Evolutionary conservation across 108 stramenopile species (phyloP).

Genomic region (Chaetoceros muelleri): DNA sequence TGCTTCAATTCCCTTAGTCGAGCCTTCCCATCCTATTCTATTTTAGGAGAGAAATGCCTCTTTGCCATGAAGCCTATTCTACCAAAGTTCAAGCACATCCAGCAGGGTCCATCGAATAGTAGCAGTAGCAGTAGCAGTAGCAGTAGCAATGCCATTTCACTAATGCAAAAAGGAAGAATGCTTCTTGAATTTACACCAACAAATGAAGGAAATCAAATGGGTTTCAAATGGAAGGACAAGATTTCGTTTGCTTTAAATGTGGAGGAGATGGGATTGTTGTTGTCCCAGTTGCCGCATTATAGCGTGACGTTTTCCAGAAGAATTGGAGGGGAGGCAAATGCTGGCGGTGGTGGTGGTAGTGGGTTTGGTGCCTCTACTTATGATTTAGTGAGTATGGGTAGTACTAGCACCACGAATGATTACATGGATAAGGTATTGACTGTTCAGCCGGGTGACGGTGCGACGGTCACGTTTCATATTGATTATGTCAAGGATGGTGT

Average conservation of each 20-base stretch:
- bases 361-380: slow-evolving; percentile 8
- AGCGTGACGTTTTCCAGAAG: slow-evolving; percentile 29
- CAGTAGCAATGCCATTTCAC: neutral
- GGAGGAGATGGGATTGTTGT: slow-evolving; percentile 41
- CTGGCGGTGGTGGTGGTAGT: neutral
- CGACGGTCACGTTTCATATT: slow-evolving; percentile 25
- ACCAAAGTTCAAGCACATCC: slow-evolving; percentile 34
- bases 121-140: no score
- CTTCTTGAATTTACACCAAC: slow-evolving; percentile 36
- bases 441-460: slow-evolving; percentile 37
- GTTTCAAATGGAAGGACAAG: slow-evolving; percentile 20
- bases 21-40: slow-evolving; percentile 41
- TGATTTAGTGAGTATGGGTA: neutral
- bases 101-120: slow-evolving; percentile 12
- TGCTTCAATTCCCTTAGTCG: neutral
- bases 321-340: slow-evolving; percentile 2
- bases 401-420: slow-evolving; percentile 11
- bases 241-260: slow-evolving; percentile 30
- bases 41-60: slow-evolving; percentile 30
- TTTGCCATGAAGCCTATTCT: slow-evolving; percentile 34
- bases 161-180: slow-evolving; percentile 26
- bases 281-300: slow-evolving; percentile 30
- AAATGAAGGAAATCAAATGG: slow-evolving; percentile 4
- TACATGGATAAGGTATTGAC: slow-evolving; percentile 42
- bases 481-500: slow-evolving; percentile 39